These are phyloP conservation scores for Rhodosporidiobolus odoratus DNA, from an alignment of 768 basidiomycete species.

Conservation along the genomic window DNA sequence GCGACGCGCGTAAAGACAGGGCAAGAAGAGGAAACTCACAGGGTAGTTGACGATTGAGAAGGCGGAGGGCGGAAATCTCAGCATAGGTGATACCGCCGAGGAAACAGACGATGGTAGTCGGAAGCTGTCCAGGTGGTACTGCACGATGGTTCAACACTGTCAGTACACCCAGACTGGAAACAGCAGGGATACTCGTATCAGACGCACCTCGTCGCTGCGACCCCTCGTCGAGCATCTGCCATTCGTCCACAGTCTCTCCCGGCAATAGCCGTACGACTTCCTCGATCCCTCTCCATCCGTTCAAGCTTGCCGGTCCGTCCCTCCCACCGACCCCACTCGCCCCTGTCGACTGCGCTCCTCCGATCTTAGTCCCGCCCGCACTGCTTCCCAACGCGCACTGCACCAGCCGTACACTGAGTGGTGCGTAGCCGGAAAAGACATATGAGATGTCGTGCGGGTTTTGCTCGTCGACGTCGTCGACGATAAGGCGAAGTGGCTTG, in stretches of 20 bases:
- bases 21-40: conserved; percentile 20
- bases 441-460: conserved; percentile 87
- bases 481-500: conserved; percentile 81
- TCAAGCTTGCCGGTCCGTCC: conserved; percentile 58
- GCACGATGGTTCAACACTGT: no score
- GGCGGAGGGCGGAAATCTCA: conserved; percentile 84
- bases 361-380: background rate
- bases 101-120: conserved; percentile 91
- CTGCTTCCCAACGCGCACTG: conserved; percentile 61
- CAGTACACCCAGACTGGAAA: no score
- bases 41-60: conserved; percentile 20
- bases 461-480: conserved; percentile 65
- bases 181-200: no score
- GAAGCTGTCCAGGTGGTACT: conserved; percentile 56
- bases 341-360: no score
- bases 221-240: conserved; percentile 43
- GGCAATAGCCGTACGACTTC: conserved; percentile 76
- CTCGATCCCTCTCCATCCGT: conserved; percentile 97
- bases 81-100: conserved; percentile 95
- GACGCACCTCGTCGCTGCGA: background rate
- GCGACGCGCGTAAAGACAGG: background rate
- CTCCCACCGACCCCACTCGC: conserved; percentile 53
- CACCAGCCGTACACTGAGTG: conserved; percentile 80
- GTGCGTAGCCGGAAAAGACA: conserved; percentile 95
- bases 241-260: conserved; percentile 77